These are phyloP conservation scores for Verticillium longisporum DNA, from an alignment of 2,329 filamentous ascomycete genomes.

Conservation along the genomic window DNA sequence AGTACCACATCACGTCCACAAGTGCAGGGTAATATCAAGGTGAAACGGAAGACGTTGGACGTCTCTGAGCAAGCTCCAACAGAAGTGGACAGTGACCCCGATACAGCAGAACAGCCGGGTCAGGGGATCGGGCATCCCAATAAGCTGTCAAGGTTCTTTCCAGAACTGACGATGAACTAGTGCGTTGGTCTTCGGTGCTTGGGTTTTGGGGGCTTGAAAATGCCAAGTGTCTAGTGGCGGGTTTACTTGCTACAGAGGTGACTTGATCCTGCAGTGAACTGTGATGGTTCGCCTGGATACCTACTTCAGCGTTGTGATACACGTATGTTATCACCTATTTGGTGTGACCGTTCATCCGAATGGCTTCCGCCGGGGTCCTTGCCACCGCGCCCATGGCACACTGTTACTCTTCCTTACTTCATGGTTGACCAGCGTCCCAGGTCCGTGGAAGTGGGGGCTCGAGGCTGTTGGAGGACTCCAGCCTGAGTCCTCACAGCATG, in stretches of 20 bases:
- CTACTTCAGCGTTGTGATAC: too few species aligned
- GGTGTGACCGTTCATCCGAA: too few species aligned
- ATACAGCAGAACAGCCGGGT: constrained; percentile 6
- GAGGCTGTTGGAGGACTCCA: too few species aligned
- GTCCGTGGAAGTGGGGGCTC: too few species aligned
- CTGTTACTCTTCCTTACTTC: too few species aligned
- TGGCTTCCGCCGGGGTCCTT: too few species aligned
- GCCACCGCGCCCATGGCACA: too few species aligned
- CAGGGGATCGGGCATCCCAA: constrained; percentile 12
- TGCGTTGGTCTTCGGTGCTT: not conserved
- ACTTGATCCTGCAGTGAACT: too few species aligned
- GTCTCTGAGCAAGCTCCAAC: constrained; percentile 6
- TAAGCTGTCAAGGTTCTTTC: constrained; percentile 13
- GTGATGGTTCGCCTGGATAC: too few species aligned
- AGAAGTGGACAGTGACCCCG: constrained; percentile 8
- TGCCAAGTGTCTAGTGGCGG: not conserved
- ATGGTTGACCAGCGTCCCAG: too few species aligned
- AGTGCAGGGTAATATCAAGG: constrained; percentile 12
- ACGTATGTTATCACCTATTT: too few species aligned
- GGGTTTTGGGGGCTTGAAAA: not conserved
- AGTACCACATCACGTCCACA: constrained; percentile 3
- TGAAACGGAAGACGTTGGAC: constrained; percentile 6
- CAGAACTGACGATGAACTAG: constrained; percentile 12
- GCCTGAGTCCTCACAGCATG: too few species aligned
- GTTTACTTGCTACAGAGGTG: not conserved